Evolutionary conservation across 352 stramenopile species (phyloP), one percentile per base, ranked within the genome.

Genomic region (Phytophthora quininea): DNA sequence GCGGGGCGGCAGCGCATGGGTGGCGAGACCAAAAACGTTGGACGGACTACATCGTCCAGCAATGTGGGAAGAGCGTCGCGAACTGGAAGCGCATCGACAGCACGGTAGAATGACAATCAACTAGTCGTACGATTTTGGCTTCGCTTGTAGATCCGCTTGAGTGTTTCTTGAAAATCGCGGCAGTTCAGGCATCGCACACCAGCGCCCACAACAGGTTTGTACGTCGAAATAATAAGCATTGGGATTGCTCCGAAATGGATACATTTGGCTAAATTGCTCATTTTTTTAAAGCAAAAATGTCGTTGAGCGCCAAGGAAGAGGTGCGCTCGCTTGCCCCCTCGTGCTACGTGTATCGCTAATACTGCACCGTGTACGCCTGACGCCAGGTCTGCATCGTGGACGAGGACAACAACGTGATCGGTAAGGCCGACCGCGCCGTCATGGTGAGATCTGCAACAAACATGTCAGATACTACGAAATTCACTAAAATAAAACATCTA

Each of bases 371-470:
- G 29, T 37, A 32, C 15, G 3, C 14, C 19, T 46, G n/a, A 12
- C 1, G 29, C n/a, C 55, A 95, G 87, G 86, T 94, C n/a, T 91
- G 80, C 59, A 94, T 96, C 54, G 86, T 96, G n/a, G 81, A 94
- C 58, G 64, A 85, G 42, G 54, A 86, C 54, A 92, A 96, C 67
- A 82, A 93, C 62, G 84, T 93, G n/a, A 62, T 96, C 9, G 88
- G 88, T 40, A 91, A 92, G 69, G 81, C 84, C 8, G 86, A 94
- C 54, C 88, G 88, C 54, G 69, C 84, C 29, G 88, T 96, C 19
- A 93, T 94, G 86, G 88, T 94, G 57, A 48, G 65, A 33, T 14
- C 35, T 58, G 19, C 3, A 38, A 32, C 10, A 24, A 24, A 24
- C 32, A 31, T 48, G 19, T 24, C 19, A 24, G 19, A 24, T 24